Evolutionary conservation across 805 yeast genomes (phyloP).

Genomic region (Komagataella pastoris): DNA sequence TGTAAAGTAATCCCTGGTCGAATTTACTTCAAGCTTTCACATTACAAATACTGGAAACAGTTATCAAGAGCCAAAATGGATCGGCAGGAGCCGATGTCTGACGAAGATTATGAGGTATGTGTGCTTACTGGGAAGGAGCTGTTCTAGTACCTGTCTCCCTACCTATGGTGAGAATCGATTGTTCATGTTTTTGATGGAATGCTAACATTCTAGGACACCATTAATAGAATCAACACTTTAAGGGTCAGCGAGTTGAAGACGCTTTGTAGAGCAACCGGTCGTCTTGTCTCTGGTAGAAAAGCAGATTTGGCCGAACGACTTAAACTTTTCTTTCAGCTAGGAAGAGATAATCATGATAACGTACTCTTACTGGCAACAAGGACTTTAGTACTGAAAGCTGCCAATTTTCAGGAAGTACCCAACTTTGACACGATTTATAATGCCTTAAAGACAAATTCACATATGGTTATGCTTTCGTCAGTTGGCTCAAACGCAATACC

Average conservation of each 20-base stretch:
- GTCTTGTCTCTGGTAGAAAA: slow-evolving; percentile 46
- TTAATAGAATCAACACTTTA: slow-evolving; percentile 18
- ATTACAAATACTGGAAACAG: neutral
- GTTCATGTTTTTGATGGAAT: neutral
- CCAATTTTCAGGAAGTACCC: slow-evolving; percentile 23
- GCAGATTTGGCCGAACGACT: slow-evolving; percentile 45
- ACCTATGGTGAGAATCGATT: neutral
- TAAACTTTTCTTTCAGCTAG: slow-evolving; percentile 20
- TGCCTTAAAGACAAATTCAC: neutral
- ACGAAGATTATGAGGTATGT: slow-evolving; percentile 7
- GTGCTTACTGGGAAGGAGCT: neutral
- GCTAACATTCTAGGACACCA: slow-evolving; percentile 11
- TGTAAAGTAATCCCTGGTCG: neutral
- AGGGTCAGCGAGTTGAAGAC: slow-evolving; percentile 41
- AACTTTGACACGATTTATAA: slow-evolving; percentile 6
- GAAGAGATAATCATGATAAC: slow-evolving; percentile 19
- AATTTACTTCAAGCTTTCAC: neutral
- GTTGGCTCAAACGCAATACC: neutral
- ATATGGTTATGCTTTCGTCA: neutral
- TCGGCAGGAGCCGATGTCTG: slow-evolving; percentile 7
- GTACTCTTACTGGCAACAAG: slow-evolving; percentile 31
- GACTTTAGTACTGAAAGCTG: slow-evolving; percentile 25
- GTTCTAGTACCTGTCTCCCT: neutral
- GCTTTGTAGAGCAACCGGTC: slow-evolving; percentile 33
- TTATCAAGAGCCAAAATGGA: slow-evolving; percentile 5